Evolutionary conservation across 2,329 filamentous ascomycete genomes (phyloP).

Genomic region (Penicillium sclerotigenum): DNA sequence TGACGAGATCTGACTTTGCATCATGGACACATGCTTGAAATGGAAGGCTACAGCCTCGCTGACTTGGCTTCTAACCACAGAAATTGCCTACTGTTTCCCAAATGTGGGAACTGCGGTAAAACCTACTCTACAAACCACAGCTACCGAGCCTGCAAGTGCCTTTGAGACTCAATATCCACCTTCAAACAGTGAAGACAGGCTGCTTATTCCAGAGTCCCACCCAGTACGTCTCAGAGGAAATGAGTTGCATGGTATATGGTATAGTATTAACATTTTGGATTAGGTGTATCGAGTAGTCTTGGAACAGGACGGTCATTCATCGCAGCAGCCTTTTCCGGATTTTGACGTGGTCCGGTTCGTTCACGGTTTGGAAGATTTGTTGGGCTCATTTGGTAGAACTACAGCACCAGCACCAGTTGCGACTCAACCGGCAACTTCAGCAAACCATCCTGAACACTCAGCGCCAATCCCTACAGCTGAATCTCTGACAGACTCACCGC

Average conservation of each 20-base stretch:
- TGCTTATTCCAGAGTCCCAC: conserved; percentile 25
- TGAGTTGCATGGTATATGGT: not conserved
- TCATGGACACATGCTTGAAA: conserved; percentile 21
- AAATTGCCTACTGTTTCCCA: conserved; percentile 27
- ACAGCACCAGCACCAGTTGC: conserved; percentile 8
- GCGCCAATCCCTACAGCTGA: not conserved
- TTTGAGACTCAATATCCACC: conserved; percentile 41
- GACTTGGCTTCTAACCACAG: conserved; percentile 35
- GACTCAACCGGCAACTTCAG: not conserved
- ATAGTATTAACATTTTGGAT: conserved; percentile 11
- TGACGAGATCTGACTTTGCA: not conserved
- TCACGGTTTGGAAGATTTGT: conserved; percentile 13
- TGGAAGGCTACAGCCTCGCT: conserved; percentile 33
- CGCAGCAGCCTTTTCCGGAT: conserved; percentile 28
- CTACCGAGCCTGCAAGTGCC: conserved; percentile 13
- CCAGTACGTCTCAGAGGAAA: conserved; percentile 28
- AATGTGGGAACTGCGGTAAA: conserved; percentile 13
- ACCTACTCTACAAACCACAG: conserved; percentile 12
- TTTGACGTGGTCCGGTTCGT: conserved; percentile 19
- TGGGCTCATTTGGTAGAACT: not conserved
- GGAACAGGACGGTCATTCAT: conserved; percentile 32
- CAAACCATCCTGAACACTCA: not conserved
- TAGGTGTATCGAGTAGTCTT: conserved; percentile 33
- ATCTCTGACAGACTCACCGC: not conserved
- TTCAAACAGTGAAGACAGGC: conserved; percentile 23